Evolutionary conservation across 2,329 filamentous ascomycete genomes (phyloP).

Genomic region (Coleophoma cylindrospora): DNA sequence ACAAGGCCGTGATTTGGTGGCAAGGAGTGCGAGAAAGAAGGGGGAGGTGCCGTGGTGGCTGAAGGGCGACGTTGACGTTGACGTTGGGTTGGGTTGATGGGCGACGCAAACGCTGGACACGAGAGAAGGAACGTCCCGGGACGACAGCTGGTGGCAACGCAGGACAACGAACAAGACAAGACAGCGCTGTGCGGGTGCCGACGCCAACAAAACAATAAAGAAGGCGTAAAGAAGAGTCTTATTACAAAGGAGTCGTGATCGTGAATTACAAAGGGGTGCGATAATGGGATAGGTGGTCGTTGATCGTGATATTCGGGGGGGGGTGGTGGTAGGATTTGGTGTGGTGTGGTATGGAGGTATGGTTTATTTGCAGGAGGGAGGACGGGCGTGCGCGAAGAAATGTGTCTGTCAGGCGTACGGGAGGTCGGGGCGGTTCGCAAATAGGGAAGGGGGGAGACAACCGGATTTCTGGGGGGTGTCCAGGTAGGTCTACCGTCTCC

Average conservation of each 20-base stretch:
- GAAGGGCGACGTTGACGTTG: slow-evolving; percentile 7
- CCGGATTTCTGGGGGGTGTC: too few species aligned
- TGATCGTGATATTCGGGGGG: neutral
- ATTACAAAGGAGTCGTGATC: neutral
- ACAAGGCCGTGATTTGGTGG: slow-evolving; percentile 4
- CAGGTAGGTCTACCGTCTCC: too few species aligned
- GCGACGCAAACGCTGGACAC: slow-evolving; percentile 8
- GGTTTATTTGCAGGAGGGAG: too few species aligned
- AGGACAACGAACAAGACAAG: neutral
- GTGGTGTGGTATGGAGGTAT: too few species aligned
- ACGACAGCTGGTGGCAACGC: neutral
- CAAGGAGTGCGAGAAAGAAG: slow-evolving; percentile 18
- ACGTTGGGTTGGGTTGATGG: slow-evolving; percentile 1
- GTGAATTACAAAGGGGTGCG: neutral
- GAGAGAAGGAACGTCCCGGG: neutral
- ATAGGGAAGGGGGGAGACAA: too few species aligned
- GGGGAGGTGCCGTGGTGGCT: slow-evolving; percentile 13
- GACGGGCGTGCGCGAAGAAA: too few species aligned
- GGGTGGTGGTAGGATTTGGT: neutral
- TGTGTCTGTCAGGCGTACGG: too few species aligned
- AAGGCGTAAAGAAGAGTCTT: neutral
- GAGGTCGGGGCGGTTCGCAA: too few species aligned
- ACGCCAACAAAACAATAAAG: neutral
- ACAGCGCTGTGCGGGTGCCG: too few species aligned
- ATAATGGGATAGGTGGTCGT: neutral